Evolutionary conservation across 768 basidiomycete species (phyloP), one percentile per base, ranked within the genome.

Genomic region (Rhodotorula graminis): DNA sequence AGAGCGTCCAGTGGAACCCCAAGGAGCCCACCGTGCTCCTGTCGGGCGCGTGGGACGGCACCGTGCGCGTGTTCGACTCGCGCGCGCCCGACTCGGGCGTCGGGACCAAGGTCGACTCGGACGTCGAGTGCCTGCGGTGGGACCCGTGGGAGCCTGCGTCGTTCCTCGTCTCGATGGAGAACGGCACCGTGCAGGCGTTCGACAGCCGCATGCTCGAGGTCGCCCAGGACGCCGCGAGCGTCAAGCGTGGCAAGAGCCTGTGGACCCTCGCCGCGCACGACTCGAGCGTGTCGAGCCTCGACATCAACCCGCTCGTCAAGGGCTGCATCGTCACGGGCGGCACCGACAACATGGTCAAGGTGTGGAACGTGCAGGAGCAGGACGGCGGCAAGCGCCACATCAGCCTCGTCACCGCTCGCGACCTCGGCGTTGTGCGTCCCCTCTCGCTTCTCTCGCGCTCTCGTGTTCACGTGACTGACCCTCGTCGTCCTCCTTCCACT

Each of bases 221-320:
- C 25, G 52, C 63, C 19, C 25, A 25, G 12, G 61, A 59, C 25
- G 86, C 88, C 3, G 88, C 88, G 5, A 53, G 60, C n/a, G 58
- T 72, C 59, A 52, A 60, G 53, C 49, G 71, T 31, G 49, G 88
- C 21, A 69, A 77, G 67, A 86, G 89, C 16, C 87, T 87, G 49
- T 98, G 93, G 83, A 98, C 92, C 10, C 84, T 99, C 23, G 87
- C 91, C 14, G 95, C 96, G 0, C 96, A 99, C 81, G 91, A 97
- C 72, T 92, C 92, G 25, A 88, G 93, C 1, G 89, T 87, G 18
- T 91, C 92, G 6, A 88, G 91, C 1, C 83, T 99, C 59, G 96
- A 98, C 80, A 85, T 97, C 73, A 96, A 92, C 80, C 88, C 93
- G 9, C 88, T 92, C 78, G 85, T 98, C 53, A 88, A 87, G 65